Conservation (phyloP, 73 alveolate species). For the Stentor roeselii region DNA sequence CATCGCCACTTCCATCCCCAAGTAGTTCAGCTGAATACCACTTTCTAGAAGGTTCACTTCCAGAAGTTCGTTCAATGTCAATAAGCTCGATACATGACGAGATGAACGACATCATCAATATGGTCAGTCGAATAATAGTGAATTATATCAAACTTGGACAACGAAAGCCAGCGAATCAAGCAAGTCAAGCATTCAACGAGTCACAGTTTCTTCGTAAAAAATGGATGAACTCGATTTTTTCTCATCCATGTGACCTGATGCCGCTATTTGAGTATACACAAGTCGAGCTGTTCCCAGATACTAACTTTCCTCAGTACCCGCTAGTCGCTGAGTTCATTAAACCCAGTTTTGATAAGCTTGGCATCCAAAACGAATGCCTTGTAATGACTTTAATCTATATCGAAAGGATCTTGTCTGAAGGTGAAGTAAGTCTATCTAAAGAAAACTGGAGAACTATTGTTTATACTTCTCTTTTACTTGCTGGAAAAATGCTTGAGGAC, state of each 20-base stretch:
- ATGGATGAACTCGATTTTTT: not conserved
- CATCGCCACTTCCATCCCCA: not conserved
- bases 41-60: not conserved
- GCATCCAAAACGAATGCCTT: slow-evolving; percentile 37
- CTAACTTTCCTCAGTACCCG: not conserved
- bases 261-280: not conserved
- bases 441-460: slow-evolving; percentile 41
- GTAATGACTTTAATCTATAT: slow-evolving; percentile 37
- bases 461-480: not conserved
- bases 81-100: not conserved
- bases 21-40: not conserved
- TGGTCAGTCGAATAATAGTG: not conserved
- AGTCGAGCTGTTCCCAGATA: not conserved
- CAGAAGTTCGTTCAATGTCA: not conserved
- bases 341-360: slow-evolving; percentile 33
- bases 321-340: slow-evolving; percentile 29
- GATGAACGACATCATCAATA: not conserved
- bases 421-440: slow-evolving; percentile 23
- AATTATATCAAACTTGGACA: slow-evolving; percentile 14
- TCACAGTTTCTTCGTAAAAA: not conserved
- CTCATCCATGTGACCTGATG: not conserved
- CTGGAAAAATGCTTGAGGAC: slow-evolving; percentile 16
- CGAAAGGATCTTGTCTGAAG: slow-evolving; percentile 40
- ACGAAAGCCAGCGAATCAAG: not conserved
- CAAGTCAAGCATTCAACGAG: not conserved